Base-by-base conservation (phyloP, 345 rosid species). In the Linum trigynum region DNA sequence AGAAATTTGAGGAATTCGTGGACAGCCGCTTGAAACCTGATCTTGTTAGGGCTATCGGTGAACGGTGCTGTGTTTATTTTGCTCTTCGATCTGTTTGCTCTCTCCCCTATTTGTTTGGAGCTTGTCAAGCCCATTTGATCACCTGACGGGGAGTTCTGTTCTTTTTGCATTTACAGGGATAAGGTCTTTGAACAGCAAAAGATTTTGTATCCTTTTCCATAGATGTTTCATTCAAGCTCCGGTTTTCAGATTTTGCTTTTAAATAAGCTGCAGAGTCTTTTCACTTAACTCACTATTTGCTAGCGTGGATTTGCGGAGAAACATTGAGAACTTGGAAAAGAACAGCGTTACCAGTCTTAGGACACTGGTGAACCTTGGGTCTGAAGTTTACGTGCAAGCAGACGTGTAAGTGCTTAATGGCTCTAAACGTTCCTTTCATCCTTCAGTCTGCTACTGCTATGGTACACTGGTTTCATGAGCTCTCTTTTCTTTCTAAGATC, bases 351-450 rank as follows among this genome's bases (percentile, higher is more conserved):
- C 91, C n/a, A 88, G 80, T 81, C 88, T 94, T 40, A 84, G 83
- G 75, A 90, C 99, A 16, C 50, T 81, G 86, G 97, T 91, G 68
- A 91, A 94, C 71, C 82, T 94, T n/a, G 99, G 97, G 63, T 91
- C 99, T 69, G 96, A 91, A 71, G 91, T 94, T 10, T 88, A 87
- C 79, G 71, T 88, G 95, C 97, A 94, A 76, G 95, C 97, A 43
- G 91, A 88, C 76, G 96, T 88, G 96, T 90, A 81, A 68, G 96
- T 23, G 32, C 32, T 23, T 23, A 23, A 23, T 23, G 32, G 32
- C 32, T 23, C 32, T 23, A 23, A 23, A 23, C 32, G 32, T 23
- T 75, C 37, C 57, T 64, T 37, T 10, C 2, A 5, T 7, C 16
- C 37, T 63, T 66, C 9, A 39, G 32, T 23, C 32, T 23, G 32